A percentile compares a stretch with the other conserved stretches of the same genome.
Evolutionary conservation across 495 filamentous ascomycete genomes (phyloP).

Genomic region (Podospora tetraspora): DNA sequence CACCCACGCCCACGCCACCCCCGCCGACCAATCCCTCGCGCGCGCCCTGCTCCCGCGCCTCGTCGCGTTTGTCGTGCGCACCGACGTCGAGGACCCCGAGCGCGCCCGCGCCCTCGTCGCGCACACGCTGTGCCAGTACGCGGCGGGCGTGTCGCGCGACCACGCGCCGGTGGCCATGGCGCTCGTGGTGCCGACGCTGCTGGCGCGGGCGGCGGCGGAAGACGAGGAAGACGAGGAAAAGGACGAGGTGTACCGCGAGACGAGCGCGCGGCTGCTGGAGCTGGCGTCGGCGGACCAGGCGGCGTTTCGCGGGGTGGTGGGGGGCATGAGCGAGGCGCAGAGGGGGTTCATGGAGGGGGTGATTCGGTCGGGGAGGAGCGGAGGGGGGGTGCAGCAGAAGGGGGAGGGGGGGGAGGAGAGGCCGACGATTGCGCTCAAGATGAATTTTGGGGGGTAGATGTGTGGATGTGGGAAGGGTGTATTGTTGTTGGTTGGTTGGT

Average conservation of each 20-base stretch:
- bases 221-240: not conserved
- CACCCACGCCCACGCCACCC: constrained; percentile 35
- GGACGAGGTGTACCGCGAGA: constrained; percentile 59
- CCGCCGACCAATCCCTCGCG: constrained; percentile 66
- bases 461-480: too few species aligned
- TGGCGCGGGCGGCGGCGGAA: constrained; percentile 56
- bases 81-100: constrained; percentile 66
- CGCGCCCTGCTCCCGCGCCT: constrained; percentile 71
- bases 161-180: constrained; percentile 56
- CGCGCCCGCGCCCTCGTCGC: constrained; percentile 61
- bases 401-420: constrained; percentile 48
- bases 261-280: constrained; percentile 69
- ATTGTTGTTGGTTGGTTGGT: too few species aligned
- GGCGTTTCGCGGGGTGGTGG: constrained; percentile 71
- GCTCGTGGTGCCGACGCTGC: constrained; percentile 71
- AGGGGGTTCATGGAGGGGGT: constrained; percentile 78
- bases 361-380: constrained; percentile 53
- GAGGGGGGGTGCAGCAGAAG: constrained; percentile 28
- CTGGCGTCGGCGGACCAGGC: constrained; percentile 68
- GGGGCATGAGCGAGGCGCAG: constrained; percentile 62
- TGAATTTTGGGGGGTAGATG: constrained; percentile 66
- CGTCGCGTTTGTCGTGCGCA: constrained; percentile 64
- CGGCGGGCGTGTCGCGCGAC: constrained; percentile 49
- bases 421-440: constrained; percentile 89
- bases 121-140: constrained; percentile 67